Conservation (phyloP, 208 protist species). For the Crithidia expoeki region DNA sequence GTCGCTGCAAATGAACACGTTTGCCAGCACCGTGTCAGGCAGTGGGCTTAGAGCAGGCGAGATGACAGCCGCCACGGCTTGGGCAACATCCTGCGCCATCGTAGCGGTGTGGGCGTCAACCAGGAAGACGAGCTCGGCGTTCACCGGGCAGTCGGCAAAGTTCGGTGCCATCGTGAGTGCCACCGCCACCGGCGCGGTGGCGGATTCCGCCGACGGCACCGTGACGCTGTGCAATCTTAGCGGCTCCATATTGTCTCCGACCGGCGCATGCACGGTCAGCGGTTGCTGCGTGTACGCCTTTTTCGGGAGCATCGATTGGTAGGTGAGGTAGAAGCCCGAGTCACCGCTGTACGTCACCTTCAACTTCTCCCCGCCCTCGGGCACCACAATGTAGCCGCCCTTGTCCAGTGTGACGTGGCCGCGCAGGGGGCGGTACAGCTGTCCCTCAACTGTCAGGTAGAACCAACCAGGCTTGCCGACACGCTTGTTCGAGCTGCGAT, state of each 20-base stretch:
- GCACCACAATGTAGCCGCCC: conserved; percentile 11
- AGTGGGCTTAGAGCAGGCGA: conserved; percentile 30
- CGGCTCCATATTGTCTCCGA: conserved; percentile 61
- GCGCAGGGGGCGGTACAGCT: conserved; percentile 57
- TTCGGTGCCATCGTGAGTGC: conserved; percentile 55
- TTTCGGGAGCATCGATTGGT: conserved; percentile 14
- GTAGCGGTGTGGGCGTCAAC: conserved; percentile 55
- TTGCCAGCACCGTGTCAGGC: conserved; percentile 48
- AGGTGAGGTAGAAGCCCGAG: conserved; percentile 43
- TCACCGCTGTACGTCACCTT: conserved; percentile 47
- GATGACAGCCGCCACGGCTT: conserved; percentile 46
- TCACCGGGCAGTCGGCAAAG: conserved; percentile 38
- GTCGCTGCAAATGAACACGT: conserved; percentile 55
- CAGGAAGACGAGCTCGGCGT: conserved; percentile 74
- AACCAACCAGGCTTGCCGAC: conserved; percentile 14
- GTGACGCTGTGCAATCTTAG: conserved; percentile 45
- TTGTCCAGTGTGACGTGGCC: conserved; percentile 47
- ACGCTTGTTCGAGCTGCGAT: neutral
- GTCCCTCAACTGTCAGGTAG: conserved; percentile 23
- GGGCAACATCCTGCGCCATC: conserved; percentile 30
- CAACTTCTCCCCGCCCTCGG: conserved; percentile 6
- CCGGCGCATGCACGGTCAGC: conserved; percentile 37
- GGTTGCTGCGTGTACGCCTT: conserved; percentile 27
- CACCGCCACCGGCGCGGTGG: conserved; percentile 44
- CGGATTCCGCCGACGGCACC: conserved; percentile 15